Percentiles rank a stretch among this genome's conserved stretches.
These are phyloP conservation scores for Scenedesmus sp. DNA, from an alignment of 163 green algal genomes.

Conservation along the genomic window DNA sequence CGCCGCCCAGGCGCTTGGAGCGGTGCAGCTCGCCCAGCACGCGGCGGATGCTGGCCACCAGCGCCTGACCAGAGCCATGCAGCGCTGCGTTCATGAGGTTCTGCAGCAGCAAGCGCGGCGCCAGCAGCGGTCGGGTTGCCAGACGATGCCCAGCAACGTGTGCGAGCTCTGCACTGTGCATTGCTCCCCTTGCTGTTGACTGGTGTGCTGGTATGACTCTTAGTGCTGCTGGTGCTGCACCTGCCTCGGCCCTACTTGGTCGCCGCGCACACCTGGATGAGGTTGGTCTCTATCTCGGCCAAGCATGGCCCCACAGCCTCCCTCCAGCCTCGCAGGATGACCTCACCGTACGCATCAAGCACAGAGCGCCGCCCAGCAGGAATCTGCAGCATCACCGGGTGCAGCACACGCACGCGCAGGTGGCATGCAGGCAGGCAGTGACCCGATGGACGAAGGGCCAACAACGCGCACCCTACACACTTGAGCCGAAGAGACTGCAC, in stretches of 20 bases:
- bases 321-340: conserved; percentile 82
- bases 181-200: neutral
- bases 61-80: conserved; percentile 60
- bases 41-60: conserved; percentile 65
- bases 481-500: no score
- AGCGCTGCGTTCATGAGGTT: conserved; percentile 70
- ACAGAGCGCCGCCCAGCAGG: conserved; percentile 62
- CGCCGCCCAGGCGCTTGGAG: conserved; percentile 66
- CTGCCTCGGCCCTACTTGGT: neutral
- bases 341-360: conserved; percentile 85
- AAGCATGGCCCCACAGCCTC: conserved; percentile 68
- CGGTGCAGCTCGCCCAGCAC: conserved; percentile 79
- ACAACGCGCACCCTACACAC: no score
- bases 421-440: neutral
- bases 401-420: neutral
- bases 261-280: conserved; percentile 68
- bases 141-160: neutral
- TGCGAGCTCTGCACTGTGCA: neutral
- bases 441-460: no score
- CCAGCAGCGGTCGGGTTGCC: neutral
- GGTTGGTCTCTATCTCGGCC: conserved; percentile 69
- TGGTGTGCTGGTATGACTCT: neutral
- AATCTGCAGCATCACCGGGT: conserved; percentile 64
- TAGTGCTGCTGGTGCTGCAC: neutral
- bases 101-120: conserved; percentile 51